These are phyloP conservation scores for Phyllosticta citriasiana DNA, from an alignment of 2,329 filamentous ascomycete species.

Conservation along the genomic window DNA sequence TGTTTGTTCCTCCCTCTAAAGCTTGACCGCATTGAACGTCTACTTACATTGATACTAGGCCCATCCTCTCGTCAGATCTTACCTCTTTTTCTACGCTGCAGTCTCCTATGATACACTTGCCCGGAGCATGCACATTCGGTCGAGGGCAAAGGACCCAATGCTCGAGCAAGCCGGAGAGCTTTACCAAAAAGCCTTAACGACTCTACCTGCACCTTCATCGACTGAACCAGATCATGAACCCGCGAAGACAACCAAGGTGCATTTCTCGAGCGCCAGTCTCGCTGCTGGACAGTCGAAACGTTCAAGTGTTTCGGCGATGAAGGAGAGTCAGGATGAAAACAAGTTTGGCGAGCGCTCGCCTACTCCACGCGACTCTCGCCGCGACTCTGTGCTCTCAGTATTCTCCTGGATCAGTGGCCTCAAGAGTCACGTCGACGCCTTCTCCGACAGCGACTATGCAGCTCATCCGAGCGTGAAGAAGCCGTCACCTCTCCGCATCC, in stretches of 20 bases:
- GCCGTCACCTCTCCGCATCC: constrained; percentile 6
- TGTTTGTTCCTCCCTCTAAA: neutral
- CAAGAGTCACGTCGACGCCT: neutral
- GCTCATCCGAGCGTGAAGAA: neutral
- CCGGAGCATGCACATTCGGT: constrained; percentile 22
- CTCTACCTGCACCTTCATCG: constrained; percentile 11
- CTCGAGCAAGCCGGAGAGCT: constrained; percentile 26
- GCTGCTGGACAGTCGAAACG: neutral
- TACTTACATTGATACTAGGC: constrained; percentile 15
- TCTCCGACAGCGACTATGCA: neutral
- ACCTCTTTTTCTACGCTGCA: constrained; percentile 29
- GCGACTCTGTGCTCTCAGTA: constrained; percentile 3
- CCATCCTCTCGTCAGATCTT: constrained; percentile 25
- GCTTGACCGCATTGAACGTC: neutral
- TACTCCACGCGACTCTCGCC: neutral
- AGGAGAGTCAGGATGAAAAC: neutral
- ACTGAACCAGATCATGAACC: neutral
- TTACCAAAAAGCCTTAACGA: constrained; percentile 22
- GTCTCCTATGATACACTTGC: constrained; percentile 28
- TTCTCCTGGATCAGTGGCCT: neutral
- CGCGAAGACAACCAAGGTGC: neutral
- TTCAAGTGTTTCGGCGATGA: neutral
- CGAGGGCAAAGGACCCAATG: constrained; percentile 19
- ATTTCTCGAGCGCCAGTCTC: neutral
- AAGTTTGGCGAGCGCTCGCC: neutral